These are phyloP conservation scores for Leccinum subtestaceum DNA, from an alignment of 768 basidiomycete genomes.

Conservation along the genomic window DNA sequence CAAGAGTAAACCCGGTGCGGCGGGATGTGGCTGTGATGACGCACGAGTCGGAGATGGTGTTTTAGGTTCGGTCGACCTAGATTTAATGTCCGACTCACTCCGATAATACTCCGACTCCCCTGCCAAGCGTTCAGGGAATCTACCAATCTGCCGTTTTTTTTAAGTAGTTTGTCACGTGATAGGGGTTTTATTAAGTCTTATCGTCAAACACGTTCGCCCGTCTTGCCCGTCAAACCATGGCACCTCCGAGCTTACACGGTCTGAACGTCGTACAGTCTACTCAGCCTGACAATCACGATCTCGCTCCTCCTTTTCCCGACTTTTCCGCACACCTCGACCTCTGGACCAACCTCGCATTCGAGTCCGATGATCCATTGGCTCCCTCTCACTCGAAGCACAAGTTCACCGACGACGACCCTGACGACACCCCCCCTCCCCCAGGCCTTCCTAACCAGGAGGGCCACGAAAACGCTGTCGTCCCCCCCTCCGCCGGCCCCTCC, in stretches of 20 bases:
- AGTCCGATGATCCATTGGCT: slow-evolving; percentile 66
- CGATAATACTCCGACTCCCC: too few relatives aligned
- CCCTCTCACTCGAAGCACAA: slow-evolving; percentile 33
- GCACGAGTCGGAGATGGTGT: slow-evolving; percentile 69
- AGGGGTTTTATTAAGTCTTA: slow-evolving; percentile 13
- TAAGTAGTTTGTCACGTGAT: slow-evolving; percentile 9
- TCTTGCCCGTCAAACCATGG: slow-evolving; percentile 38
- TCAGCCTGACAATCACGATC: slow-evolving; percentile 46
- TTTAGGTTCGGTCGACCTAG: background rate
- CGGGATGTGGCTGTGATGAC: slow-evolving; percentile 84
- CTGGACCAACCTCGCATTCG: slow-evolving; percentile 81
- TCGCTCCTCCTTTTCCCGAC: slow-evolving; percentile 67
- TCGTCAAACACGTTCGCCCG: slow-evolving; percentile 3
- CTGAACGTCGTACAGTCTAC: slow-evolving; percentile 74
- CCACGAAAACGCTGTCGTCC: slow-evolving; percentile 53
- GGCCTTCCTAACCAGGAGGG: slow-evolving; percentile 46
- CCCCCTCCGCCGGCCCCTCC: slow-evolving; percentile 40
- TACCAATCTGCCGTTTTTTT: too few relatives aligned
- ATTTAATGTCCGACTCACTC: background rate
- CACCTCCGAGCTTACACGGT: slow-evolving; percentile 66
- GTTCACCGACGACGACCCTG: slow-evolving; percentile 29
- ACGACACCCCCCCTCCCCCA: slow-evolving; percentile 24
- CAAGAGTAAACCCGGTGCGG: slow-evolving; percentile 73
- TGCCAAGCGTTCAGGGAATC: too few relatives aligned
- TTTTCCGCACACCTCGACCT: slow-evolving; percentile 74